Conservation (phyloP, 495 filamentous ascomycete species). For the Gamarada debralockiae region DNA sequence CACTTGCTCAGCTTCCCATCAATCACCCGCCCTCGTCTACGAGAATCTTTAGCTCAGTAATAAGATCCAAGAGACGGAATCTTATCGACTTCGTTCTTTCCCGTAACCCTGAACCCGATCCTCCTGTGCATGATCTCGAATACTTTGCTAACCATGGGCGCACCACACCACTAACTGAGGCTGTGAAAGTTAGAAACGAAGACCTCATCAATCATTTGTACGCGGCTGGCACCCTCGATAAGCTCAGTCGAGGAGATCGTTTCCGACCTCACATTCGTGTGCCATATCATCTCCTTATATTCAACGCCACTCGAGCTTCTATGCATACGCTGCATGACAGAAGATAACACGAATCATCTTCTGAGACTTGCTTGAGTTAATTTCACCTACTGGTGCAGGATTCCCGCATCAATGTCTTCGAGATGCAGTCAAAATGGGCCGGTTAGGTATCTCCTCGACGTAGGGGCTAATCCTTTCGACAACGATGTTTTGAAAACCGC, state of each 20-base stretch:
- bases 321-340: conserved; percentile 4
- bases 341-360: not conserved
- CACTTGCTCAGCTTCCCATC: conserved; percentile 5
- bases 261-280: conserved; percentile 2
- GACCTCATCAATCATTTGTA: not conserved
- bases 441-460: conserved; percentile 1
- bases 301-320: not conserved
- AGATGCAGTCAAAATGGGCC: conserved; percentile 4
- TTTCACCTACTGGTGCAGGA: not conserved
- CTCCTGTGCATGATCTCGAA: not conserved
- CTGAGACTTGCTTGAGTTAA: not conserved
- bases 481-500: conserved; percentile 1
- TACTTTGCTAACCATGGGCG: not conserved
- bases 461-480: conserved; percentile 7
- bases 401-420: not conserved
- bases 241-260: not conserved
- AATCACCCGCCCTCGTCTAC: not conserved
- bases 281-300: not conserved
- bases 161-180: conserved; percentile 7
- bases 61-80: not conserved
- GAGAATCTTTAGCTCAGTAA: not conserved
- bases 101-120: conserved; percentile 5
- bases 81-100: conserved; percentile 1
- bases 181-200: not conserved
- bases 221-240: not conserved